Conservation (phyloP, 192 early-diverging fungal genomes). For the Backusella australiensis region DNA sequence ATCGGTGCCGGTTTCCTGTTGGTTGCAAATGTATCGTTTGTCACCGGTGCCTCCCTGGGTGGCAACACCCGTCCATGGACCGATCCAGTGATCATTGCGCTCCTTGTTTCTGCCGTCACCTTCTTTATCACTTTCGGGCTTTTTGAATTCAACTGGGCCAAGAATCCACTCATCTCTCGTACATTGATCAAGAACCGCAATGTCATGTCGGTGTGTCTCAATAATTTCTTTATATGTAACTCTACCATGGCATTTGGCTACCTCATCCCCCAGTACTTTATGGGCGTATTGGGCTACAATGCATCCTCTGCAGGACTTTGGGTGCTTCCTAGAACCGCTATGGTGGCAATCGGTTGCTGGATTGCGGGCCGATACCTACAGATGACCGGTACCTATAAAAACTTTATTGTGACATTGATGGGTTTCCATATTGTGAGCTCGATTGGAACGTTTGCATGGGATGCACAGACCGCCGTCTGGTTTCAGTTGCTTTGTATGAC, state of each 20-base stretch:
- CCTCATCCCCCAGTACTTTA: conserved; percentile 27
- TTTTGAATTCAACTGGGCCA: conserved; percentile 57
- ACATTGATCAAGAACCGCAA: conserved; percentile 61
- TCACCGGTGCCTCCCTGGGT: conserved; percentile 73
- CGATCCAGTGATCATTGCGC: conserved; percentile 54
- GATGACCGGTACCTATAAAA: conserved; percentile 19
- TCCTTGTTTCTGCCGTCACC: conserved; percentile 49
- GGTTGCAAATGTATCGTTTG: conserved; percentile 53
- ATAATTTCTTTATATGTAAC: conserved; percentile 52
- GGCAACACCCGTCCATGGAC: conserved; percentile 72
- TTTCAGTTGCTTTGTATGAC: conserved; percentile 33
- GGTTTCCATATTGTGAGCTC: conserved; percentile 55
- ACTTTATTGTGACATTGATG: conserved; percentile 36
- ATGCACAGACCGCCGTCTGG: conserved; percentile 37
- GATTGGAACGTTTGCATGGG: conserved; percentile 52
- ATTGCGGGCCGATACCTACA: conserved; percentile 22
- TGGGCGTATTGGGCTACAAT: conserved; percentile 25
- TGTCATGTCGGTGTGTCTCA: conserved; percentile 56
- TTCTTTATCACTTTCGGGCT: conserved; percentile 53
- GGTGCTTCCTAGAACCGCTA: conserved; percentile 26
- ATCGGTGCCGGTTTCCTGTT: conserved; percentile 52
- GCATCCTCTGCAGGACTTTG: conserved; percentile 35
- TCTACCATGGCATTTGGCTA: conserved; percentile 21
- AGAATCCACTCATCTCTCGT: conserved; percentile 69
- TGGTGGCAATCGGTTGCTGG: conserved; percentile 26